phyloP scores from a whole-genome alignment of 2,329 filamentous ascomycete genomes.

The Neonectria sp. region DNA sequence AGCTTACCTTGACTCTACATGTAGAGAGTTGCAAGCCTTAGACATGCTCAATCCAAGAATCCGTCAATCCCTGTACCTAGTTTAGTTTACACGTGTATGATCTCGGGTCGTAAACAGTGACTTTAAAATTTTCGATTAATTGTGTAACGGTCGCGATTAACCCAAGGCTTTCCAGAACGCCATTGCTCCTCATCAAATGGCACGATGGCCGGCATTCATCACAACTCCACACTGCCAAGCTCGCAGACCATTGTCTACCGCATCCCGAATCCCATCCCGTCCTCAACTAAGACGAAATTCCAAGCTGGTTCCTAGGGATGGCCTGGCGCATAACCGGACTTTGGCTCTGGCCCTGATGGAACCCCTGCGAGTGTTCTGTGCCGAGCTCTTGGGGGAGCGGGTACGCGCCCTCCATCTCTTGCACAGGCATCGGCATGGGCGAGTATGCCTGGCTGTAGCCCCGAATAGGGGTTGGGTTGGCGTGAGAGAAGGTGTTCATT shows the following conservation, averaged over 20 bases:
- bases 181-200: background rate
- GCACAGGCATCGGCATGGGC: conserved; percentile 32
- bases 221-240: background rate
- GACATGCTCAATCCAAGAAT: too few relatives aligned
- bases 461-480: conserved; percentile 8
- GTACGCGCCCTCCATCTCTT: conserved; percentile 44
- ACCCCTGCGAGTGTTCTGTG: conserved; percentile 33
- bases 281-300: background rate
- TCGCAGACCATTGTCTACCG: background rate
- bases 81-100: too few relatives aligned
- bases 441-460: conserved; percentile 35
- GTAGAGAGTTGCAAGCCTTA: too few relatives aligned
- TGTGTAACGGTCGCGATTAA: background rate
- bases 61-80: too few relatives aligned
- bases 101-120: background rate
- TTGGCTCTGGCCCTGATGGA: background rate
- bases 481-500: conserved; percentile 37
- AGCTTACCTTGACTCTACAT: too few relatives aligned
- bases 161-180: background rate
- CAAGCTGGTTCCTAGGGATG: background rate
- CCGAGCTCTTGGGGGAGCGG: conserved; percentile 38
- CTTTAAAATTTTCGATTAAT: background rate
- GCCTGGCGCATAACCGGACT: background rate
- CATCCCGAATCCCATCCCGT: background rate
- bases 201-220: background rate